Conservation (phyloP, 2,329 filamentous ascomycete species). For the Penicillium sp. region DNA sequence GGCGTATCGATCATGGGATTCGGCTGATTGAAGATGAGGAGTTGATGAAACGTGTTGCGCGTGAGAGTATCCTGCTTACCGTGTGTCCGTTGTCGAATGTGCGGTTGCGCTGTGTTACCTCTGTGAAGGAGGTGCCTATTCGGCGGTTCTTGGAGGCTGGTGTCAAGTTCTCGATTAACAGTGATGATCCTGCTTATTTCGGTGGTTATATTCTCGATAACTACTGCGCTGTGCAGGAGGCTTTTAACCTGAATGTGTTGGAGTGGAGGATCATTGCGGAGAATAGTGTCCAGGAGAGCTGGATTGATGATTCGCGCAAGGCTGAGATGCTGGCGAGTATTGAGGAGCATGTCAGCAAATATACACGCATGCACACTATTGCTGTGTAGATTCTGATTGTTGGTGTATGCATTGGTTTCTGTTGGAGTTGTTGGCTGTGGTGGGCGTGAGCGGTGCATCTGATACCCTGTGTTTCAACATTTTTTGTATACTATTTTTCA, state of each 20-base stretch:
- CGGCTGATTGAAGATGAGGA: constrained; percentile 60
- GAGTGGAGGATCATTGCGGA: constrained; percentile 68
- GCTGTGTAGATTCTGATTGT: constrained; percentile 1
- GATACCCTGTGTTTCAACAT: constrained; percentile 26
- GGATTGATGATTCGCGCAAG: constrained; percentile 67
- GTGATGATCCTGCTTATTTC: constrained; percentile 74
- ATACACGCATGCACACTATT: constrained; percentile 16
- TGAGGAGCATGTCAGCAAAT: constrained; percentile 33
- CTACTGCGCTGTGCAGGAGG: constrained; percentile 72
- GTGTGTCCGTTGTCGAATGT: constrained; percentile 75
- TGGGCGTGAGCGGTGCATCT: constrained; percentile 8
- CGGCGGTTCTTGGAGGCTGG: constrained; percentile 62
- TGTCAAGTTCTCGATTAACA: constrained; percentile 70
- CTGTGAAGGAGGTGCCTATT: constrained; percentile 60
- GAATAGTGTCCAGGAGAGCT: constrained; percentile 66
- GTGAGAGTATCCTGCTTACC: constrained; percentile 61
- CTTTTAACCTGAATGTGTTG: constrained; percentile 60
- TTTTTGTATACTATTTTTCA: constrained; percentile 20
- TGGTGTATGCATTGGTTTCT: background rate
- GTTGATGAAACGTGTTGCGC: constrained; percentile 60
- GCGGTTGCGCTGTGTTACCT: constrained; percentile 56
- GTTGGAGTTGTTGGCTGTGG: background rate
- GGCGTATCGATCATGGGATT: constrained; percentile 74
- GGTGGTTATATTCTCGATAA: constrained; percentile 74
- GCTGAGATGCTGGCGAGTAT: constrained; percentile 50